Conservation (phyloP, 1,139 yeast genomes). For the Yamadazyma pseudoaaseri region DNA sequence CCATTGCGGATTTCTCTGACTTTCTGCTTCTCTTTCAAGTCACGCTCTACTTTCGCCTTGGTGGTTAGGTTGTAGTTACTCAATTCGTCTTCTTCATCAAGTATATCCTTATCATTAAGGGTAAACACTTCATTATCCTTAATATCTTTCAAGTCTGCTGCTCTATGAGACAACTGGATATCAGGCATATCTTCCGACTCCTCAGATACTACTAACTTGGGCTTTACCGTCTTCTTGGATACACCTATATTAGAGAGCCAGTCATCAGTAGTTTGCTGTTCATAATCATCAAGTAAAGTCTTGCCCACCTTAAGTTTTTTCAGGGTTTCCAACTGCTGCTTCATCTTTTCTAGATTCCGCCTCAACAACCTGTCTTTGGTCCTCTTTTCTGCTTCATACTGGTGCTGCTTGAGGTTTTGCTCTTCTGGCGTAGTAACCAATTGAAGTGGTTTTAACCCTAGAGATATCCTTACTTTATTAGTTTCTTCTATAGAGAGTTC, state of each 20-base stretch:
- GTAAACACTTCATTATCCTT: constrained; percentile 59
- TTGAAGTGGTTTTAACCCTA: constrained; percentile 50
- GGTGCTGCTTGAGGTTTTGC: neutral
- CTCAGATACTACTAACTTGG: no score
- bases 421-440: constrained; percentile 4
- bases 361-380: constrained; percentile 10
- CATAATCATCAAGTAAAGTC: constrained; percentile 23
- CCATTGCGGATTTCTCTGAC: constrained; percentile 28
- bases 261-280: constrained; percentile 32
- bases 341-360: constrained; percentile 17
- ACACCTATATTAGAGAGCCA: constrained; percentile 34
- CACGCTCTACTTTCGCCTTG: constrained; percentile 24
- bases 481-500: constrained; percentile 52
- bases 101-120: constrained; percentile 56
- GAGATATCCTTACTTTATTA: constrained; percentile 44
- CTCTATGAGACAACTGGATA: constrained; percentile 46
- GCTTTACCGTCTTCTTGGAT: neutral
- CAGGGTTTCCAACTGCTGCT: constrained; percentile 18
- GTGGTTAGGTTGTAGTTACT: constrained; percentile 41
- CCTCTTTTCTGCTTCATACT: neutral
- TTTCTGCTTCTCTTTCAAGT: constrained; percentile 19
- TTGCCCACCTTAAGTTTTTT: constrained; percentile 19
- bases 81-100: constrained; percentile 51
- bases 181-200: neutral
- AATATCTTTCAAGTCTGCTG: constrained; percentile 37